These are phyloP conservation scores for Pichia cephalocereana DNA, from an alignment of 805 yeast species.

Conservation along the genomic window DNA sequence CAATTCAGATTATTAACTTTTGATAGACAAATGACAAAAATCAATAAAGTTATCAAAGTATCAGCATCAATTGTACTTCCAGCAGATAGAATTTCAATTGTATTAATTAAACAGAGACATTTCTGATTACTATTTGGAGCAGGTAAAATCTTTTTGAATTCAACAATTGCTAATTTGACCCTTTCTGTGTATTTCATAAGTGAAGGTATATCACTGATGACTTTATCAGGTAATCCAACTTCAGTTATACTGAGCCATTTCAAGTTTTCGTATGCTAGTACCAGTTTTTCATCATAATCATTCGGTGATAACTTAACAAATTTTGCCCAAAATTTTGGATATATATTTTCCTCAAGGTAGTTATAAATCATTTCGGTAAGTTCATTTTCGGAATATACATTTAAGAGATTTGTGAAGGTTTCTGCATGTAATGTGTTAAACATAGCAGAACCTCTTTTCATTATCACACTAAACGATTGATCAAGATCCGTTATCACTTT, in stretches of 20 bases:
- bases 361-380: constrained; percentile 49
- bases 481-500: constrained; percentile 3
- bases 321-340: constrained; percentile 56
- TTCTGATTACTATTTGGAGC: constrained; percentile 42
- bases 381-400: constrained; percentile 21
- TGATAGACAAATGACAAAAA: constrained; percentile 62
- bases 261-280: constrained; percentile 27
- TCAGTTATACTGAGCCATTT: constrained; percentile 40
- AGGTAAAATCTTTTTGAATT: constrained; percentile 38
- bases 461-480: constrained; percentile 1
- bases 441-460: constrained; percentile 21
- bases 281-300: constrained; percentile 12
- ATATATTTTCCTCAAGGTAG: constrained; percentile 63
- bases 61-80: constrained; percentile 62
- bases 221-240: constrained; percentile 34
- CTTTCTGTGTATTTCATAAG: constrained; percentile 31
- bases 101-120: constrained; percentile 37
- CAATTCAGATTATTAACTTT: constrained; percentile 48
- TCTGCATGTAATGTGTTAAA: constrained; percentile 5
- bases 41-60: constrained; percentile 59
- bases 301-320: constrained; percentile 15
- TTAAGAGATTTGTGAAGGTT: constrained; percentile 18
- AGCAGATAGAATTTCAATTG: constrained; percentile 42
- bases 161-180: constrained; percentile 41
- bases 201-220: constrained; percentile 1